Evolutionary conservation across 1,284 basidiomycete genomes (phyloP), one percentile per base, ranked within the genome.

Genomic region (Rhodotorula mucilaginosa): DNA sequence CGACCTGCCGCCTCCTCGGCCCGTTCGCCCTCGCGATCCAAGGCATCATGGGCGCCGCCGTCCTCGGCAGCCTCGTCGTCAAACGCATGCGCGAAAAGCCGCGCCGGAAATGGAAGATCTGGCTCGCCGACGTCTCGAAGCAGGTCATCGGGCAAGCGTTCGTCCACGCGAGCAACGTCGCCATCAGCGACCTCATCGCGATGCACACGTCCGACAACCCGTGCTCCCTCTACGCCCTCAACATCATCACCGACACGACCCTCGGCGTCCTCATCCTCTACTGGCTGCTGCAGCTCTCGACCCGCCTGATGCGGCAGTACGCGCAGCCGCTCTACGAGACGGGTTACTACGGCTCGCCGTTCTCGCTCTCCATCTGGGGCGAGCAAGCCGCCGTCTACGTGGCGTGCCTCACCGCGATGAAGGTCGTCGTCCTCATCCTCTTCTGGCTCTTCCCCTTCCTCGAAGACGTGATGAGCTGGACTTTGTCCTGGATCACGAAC

Each of bases 171-270:
- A 84, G 90, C 60, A 98, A 98, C 81, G 86, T 98, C 31, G 82
- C 95, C 56, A 88, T 93, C 70, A 60, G 59, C 16, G 86, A 86
- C 76, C 70, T 82, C 19, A 80, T 83, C 52, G 92, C 91, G 0
- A 83, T 88, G 58, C 85, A 87, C 60, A 86, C 87, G 12, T 54
- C 65, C 61, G 69, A 75, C 63, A 95, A 96, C 80, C 91, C 93
- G 7, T 97, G 93, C 79, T 89, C 91, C 23, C 86, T 89, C 19
- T 73, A 98, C 83, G 97, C 97, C 80, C 87, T 97, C 69, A 96
- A 98, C 80, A 91, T 99, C 67, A 84, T 96, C 48, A 85, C 98
- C 72, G 96, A 99, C 82, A 97, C 95, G 26, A 97, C 95, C 0
- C 83, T 96, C 67, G 95, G 94, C 74, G 90, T 98, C 66, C 89